These are phyloP conservation scores for Terfezia claveryi DNA, from an alignment of 495 filamentous ascomycete species.

Conservation along the genomic window DNA sequence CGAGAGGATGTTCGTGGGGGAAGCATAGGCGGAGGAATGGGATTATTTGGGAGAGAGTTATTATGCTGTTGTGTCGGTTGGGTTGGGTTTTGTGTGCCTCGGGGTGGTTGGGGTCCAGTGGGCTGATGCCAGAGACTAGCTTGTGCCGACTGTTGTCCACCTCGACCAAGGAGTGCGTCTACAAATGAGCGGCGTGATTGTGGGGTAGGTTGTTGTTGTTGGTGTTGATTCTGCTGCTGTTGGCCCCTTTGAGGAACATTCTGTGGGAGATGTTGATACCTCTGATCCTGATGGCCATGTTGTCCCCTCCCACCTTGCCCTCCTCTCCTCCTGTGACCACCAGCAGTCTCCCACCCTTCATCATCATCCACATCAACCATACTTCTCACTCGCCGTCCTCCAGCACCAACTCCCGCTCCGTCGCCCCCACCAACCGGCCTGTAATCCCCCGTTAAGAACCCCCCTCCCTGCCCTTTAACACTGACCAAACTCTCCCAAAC, in stretches of 20 bases:
- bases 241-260: neutral
- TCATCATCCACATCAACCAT: neutral
- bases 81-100: slow-evolving; percentile 6
- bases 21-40: slow-evolving; percentile 4
- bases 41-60: neutral
- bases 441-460: slow-evolving; percentile 83
- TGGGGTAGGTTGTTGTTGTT: neutral
- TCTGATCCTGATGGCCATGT: neutral
- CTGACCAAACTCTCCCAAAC: slow-evolving; percentile 91
- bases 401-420: slow-evolving; percentile 43
- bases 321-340: slow-evolving; percentile 1
- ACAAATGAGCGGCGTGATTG: neutral
- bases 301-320: neutral
- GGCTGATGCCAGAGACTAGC: too few species aligned
- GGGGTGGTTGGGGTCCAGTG: neutral
- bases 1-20: slow-evolving; percentile 20
- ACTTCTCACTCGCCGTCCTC: slow-evolving; percentile 1
- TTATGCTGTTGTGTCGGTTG: neutral
- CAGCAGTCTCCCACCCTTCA: neutral
- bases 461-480: slow-evolving; percentile 58
- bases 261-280: neutral
- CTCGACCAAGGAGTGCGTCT: neutral
- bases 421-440: slow-evolving; percentile 70
- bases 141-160: neutral
- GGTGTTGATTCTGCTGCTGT: neutral